Base-by-base conservation (phyloP, 305 asterid genomes). In the Fraxinus angustifolia region DNA sequence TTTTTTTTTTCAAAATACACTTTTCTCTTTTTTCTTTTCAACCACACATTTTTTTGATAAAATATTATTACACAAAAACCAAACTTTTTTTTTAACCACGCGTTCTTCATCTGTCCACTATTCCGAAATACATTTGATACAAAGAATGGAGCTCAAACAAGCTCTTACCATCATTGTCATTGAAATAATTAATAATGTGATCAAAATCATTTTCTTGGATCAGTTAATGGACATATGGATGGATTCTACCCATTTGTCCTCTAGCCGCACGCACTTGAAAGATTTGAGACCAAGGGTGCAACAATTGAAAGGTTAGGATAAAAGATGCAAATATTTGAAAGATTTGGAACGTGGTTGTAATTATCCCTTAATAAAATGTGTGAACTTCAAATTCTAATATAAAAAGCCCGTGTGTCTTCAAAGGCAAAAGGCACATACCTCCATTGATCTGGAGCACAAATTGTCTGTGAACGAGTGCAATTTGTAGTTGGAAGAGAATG, bases 401-500 rank as follows among this genome's bases (percentile, higher is more conserved):
- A 17, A 17, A 56, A 2, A 53, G 6, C 30, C 8, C 19, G 8
- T 1, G 21, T 53, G 8, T 58, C 68, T 6, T 19, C 68, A 7
- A 19, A 58, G 68, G 68, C 30, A 6, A 17, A 58, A 58, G 31
- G 68, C 28, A 17, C 68, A 58, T 19, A 5, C 68, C 68, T 7
- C 31, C 68, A 58, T 19, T 58, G 26, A n/a, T 16, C 10, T n/a
- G 67, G 67, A 0, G 26, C 8, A 53, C 2, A 53, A 53, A 14
- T 53, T 45, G n/a, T 12, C 65, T n/a, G 23, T 53, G 68, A n/a
- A 58, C 68, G 5, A 58, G 30, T 19, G 31, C 31, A 58, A 3
- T 58, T 19, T 19, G 68, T 17, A 58, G 12, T 58, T 58, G 36
- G 19, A 4, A 80, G 79, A 56, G 80, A 16, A 82, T 58, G 86